phyloP scores from a whole-genome alignment of 768 basidiomycete species.

The Agrocybe praecox region DNA sequence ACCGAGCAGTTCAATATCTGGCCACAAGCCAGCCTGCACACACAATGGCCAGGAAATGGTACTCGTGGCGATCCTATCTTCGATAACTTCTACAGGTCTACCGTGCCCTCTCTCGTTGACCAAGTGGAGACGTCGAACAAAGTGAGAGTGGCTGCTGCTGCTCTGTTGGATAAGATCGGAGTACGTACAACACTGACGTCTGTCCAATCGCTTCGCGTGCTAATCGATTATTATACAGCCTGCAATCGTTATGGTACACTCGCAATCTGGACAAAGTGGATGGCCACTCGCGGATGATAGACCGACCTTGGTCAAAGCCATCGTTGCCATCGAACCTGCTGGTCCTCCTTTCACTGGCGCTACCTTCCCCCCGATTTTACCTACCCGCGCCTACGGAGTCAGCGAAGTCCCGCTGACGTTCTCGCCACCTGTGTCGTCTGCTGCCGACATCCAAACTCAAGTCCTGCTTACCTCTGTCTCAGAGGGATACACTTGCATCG shows the following conservation, averaged over 20 bases:
- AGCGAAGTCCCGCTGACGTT: conserved; percentile 50
- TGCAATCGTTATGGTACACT: conserved; percentile 51
- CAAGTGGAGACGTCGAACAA: conserved; percentile 36
- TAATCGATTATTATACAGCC: too few species aligned
- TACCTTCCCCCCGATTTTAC: conserved; percentile 35
- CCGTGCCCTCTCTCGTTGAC: conserved; percentile 42
- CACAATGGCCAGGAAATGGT: conserved; percentile 57
- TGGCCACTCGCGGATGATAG: conserved; percentile 52
- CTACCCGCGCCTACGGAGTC: conserved; percentile 46
- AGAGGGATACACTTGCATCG: conserved; percentile 39
- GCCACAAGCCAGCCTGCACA: conserved; percentile 48
- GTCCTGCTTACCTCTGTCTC: conserved; percentile 27
- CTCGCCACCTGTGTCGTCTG: conserved; percentile 38
- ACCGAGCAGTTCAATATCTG: conserved; percentile 40
- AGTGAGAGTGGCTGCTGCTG: conserved; percentile 40
- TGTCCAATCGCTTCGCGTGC: too few species aligned
- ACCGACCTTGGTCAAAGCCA: conserved; percentile 45
- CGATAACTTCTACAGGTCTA: conserved; percentile 46
- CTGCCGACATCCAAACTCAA: conserved; percentile 35
- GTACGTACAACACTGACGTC: conserved; percentile 32
- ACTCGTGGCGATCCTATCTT: conserved; percentile 45
- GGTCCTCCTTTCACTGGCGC: conserved; percentile 51
- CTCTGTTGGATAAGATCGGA: conserved; percentile 48
- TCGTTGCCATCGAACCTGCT: conserved; percentile 51
- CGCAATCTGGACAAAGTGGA: conserved; percentile 49